A percentile compares a stretch with the other conserved stretches of the same genome.
These are phyloP conservation scores for Herpetomonas tarakana DNA, from an alignment of 208 protist genomes.

Conservation along the genomic window DNA sequence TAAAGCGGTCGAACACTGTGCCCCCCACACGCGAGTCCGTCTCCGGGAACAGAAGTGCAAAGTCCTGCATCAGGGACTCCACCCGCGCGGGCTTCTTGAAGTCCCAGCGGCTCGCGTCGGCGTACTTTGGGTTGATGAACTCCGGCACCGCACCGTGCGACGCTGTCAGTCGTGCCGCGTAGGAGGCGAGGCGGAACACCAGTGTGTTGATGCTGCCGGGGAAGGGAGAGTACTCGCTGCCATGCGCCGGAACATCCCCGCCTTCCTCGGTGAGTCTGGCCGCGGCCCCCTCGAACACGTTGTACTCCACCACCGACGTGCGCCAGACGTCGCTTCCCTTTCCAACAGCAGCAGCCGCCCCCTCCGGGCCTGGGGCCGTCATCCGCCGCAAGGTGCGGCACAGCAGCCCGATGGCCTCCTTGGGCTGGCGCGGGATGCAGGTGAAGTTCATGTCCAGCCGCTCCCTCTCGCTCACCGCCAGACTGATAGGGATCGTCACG, in stretches of 20 bases:
- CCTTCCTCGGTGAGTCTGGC: slow-evolving; percentile 33
- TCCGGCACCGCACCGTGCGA: slow-evolving; percentile 83
- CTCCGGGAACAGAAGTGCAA: slow-evolving; percentile 58
- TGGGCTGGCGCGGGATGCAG: slow-evolving; percentile 80
- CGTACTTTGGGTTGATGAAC: slow-evolving; percentile 95
- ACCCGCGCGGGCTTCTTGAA: slow-evolving; percentile 85
- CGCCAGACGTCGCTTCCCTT: slow-evolving; percentile 9
- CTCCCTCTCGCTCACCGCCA: slow-evolving; percentile 73
- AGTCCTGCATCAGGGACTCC: slow-evolving; percentile 92
- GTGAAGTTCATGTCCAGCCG: slow-evolving; percentile 88
- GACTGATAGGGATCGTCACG: slow-evolving; percentile 64
- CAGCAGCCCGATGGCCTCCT: slow-evolving; percentile 79
- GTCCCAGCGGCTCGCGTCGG: slow-evolving; percentile 34
- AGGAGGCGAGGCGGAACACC: slow-evolving; percentile 62
- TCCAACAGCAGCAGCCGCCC: too few species aligned
- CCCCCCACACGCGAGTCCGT: slow-evolving; percentile 55
- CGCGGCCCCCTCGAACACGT: slow-evolving; percentile 68
- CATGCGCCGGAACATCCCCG: slow-evolving; percentile 32
- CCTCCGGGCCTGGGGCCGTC: background rate
- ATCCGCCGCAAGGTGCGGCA: slow-evolving; percentile 13
- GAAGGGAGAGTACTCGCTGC: slow-evolving; percentile 67
- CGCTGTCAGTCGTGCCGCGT: slow-evolving; percentile 44
- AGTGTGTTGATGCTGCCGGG: slow-evolving; percentile 94
- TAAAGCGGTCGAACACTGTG: slow-evolving; percentile 64
- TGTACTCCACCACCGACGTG: slow-evolving; percentile 84